phyloP scores from a whole-genome alignment of 1,139 yeast species.

The Saccharomycopsis crataegensis region DNA sequence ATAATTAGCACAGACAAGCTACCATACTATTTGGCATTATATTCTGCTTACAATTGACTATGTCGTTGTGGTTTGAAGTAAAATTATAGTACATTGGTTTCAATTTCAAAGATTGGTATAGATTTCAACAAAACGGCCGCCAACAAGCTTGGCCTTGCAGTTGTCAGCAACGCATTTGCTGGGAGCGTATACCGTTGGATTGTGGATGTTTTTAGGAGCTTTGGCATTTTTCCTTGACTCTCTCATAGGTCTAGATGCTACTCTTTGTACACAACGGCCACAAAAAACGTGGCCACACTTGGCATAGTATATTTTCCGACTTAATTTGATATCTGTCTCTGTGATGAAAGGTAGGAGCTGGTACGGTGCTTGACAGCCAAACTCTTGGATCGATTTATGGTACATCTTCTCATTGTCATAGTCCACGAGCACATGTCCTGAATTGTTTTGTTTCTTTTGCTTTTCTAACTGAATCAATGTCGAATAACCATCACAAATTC shows the following conservation, averaged over 20 bases:
- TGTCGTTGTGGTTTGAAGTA: too few species aligned
- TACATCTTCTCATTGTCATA: conserved; percentile 8
- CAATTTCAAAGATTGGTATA: neutral
- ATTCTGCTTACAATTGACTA: too few species aligned
- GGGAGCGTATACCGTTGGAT: conserved; percentile 45
- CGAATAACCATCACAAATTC: conserved; percentile 49
- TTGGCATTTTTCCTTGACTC: conserved; percentile 17
- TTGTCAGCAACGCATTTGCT: conserved; percentile 35
- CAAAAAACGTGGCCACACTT: conserved; percentile 83
- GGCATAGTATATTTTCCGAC: conserved; percentile 61
- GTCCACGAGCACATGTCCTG: neutral
- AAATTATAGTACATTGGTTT: too few species aligned
- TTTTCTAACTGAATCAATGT: conserved; percentile 24
- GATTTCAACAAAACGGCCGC: conserved; percentile 13
- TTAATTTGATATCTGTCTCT: conserved; percentile 50
- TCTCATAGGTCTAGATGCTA: conserved; percentile 28
- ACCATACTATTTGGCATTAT: too few species aligned
- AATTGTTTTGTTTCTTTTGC: conserved; percentile 13
- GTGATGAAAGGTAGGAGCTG: conserved; percentile 45
- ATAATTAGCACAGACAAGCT: too few species aligned
- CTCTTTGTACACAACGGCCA: conserved; percentile 70
- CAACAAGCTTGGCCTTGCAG: conserved; percentile 29
- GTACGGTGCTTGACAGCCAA: conserved; percentile 54
- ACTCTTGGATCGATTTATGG: conserved; percentile 22
- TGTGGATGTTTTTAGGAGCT: conserved; percentile 30